Base-by-base conservation (phyloP, 768 basidiomycete species). In the Tylopilus cervinicoccineus region DNA sequence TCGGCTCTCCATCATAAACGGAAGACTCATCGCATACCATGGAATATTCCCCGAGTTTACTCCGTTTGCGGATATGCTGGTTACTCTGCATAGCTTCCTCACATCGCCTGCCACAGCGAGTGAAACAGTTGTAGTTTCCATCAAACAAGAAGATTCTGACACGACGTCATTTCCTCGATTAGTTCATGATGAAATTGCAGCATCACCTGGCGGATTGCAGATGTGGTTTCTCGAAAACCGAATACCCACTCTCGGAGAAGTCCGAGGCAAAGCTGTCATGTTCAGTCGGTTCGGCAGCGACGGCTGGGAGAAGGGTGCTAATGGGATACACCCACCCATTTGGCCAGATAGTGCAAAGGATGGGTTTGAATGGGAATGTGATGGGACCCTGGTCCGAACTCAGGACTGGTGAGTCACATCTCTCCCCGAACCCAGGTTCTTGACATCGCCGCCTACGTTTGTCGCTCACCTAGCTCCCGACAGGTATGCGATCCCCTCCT, bases 221-320 rank as follows among this genome's bases (percentile, higher is more conserved):
- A 80, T 89, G 77, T 95, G 90, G 88, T 94, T 80, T 62, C 66
- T 95, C 29, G 80, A 88, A 58, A 86, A 93, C 57, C 73, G 86
- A 7, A 75, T 95, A 45, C 93, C 94, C 2, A 75, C 51, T 1
- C 76, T 96, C 0, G 90, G 88, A 1, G 86, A 94, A 64, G 92
- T 87, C 9, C 72, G 93, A 57, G 93, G 93, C 6, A 90, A 85
- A 67, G 83, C 83, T 9, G 76, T 96, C 27, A 65, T 97, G 72
- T 81, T 95, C 60, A 91, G 88, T 54, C 80, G 93, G 17, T 96
- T 96, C 48, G 59, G 62, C 53, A 79, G 81, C 3, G 68, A 69
- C 9, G 84, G 76, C 0, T 93, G 90, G 91, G 77, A 84, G 54
- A 72, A 74, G 19, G 83, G 79, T 3, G 87, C 83, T 3, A 70